Base-by-base conservation (phyloP, 1,284 basidiomycete genomes). In the Trichosporon asahii region DNA sequence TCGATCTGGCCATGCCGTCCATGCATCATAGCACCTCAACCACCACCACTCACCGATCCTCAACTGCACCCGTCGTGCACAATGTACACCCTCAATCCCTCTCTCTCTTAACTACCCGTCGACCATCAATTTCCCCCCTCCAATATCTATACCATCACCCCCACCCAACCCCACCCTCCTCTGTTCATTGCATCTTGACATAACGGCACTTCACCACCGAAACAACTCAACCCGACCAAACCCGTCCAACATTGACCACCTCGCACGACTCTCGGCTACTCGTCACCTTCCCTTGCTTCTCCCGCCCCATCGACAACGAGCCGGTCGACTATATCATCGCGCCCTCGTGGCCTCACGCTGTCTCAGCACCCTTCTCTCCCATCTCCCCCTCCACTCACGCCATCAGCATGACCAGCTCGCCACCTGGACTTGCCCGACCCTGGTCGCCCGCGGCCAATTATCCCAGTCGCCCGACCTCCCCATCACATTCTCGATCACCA, bases 221-320 rank as follows among this genome's bases (percentile, higher is more conserved):
- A 31, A 61, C 15, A 31, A 31, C 14, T 61, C 57, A 31, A 57
- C 14, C 7, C 29, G 18, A 1, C 57, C 15, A 18, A 11, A 53
- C 49, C 49, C 21, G 49, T 21, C 23, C 49, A 53, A 53, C 44
- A n/a, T 21, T 46, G 44, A 46, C 49, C 21, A 53, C 49, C 46
- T 53, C 49, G 49, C 27, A n/a, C 57, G 29, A 29, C 57, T 61
- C 15, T 61, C 57, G 27, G 57, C 57, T 61, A 61, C 57, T 61
- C 29, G 57, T n/a, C 57, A 31, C n/a, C 27, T 33, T 31, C 25
- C 15, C 57, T 61, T 31, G 57, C 57, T 61, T 61, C 57, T 61
- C 57, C 15, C 23, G 57, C 57, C 57, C 57, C 27, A 29, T n/a
- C 57, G 18, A 31, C 27, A 18, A 33, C 29, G 27, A n/a, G 21